Percentiles rank a stretch among this genome's conserved stretches.
Evolutionary conservation across 176 grass and related monocot species (phyloP).

Genomic region (Melocanna baccifera): DNA sequence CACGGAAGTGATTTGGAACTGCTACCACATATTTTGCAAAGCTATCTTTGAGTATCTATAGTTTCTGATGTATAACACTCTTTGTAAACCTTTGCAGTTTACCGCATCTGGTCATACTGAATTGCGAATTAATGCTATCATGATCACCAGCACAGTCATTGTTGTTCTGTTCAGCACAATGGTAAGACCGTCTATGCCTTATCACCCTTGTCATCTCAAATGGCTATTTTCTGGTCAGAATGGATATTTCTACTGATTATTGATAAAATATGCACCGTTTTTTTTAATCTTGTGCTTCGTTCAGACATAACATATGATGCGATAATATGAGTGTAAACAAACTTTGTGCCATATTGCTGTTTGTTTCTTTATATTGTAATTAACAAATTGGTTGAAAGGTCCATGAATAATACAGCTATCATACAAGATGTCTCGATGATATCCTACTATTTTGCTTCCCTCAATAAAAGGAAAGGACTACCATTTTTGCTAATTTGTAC

Average conservation of each 20-base stretch:
- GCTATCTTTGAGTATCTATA: not conserved
- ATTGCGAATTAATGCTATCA: conserved; percentile 63
- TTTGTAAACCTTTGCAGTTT: conserved; percentile 56
- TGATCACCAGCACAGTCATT: conserved; percentile 95
- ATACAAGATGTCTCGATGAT: not conserved
- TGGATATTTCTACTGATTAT: not conserved
- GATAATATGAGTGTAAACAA: not conserved
- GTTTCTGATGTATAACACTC: conserved; percentile 17
- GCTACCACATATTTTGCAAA: not conserved
- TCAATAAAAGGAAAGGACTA: not conserved
- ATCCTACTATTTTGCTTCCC: conserved; percentile 9
- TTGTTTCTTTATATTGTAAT: conserved; percentile 26
- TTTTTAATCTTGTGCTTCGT: not conserved
- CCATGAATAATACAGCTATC: not conserved
- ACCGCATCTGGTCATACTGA: conserved; percentile 63
- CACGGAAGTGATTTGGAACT: conserved; percentile 13
- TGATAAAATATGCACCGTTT: not conserved
- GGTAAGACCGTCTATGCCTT: conserved; percentile 45
- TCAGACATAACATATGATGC: too few species aligned
- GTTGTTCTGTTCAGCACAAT: conserved; percentile 98
- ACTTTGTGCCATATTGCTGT: not conserved
- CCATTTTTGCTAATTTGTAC: conserved; percentile 35
- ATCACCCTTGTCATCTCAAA: not conserved
- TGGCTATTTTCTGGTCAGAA: not conserved
- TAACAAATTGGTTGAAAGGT: not conserved